Percentiles rank a stretch among this genome's conserved stretches.
phyloP scores from a whole-genome alignment of 2,329 filamentous ascomycete genomes.

The Thielaviopsis musarum region DNA sequence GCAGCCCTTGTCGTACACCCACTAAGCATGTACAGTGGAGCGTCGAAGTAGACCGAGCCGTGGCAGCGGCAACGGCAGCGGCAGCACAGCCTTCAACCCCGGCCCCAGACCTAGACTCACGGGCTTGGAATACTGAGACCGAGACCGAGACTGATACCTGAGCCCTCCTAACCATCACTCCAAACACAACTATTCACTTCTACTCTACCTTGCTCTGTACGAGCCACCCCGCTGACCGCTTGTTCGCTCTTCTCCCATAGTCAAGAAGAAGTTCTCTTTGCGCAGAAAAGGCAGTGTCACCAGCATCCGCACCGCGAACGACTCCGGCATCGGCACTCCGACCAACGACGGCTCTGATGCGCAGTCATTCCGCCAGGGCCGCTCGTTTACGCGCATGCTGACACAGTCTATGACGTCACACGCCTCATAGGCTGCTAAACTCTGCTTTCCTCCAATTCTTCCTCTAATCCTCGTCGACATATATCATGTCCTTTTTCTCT shows the following conservation, averaged over 20 bases:
- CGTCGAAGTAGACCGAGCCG: not conserved
- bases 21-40: not conserved
- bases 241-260: not conserved
- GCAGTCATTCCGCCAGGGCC: slow-evolving; percentile 1
- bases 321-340: slow-evolving; percentile 11
- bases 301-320: slow-evolving; percentile 8
- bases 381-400: slow-evolving; percentile 1
- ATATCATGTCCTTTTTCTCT: not conserved
- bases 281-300: slow-evolving; percentile 5
- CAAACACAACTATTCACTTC: not conserved
- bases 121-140: not conserved
- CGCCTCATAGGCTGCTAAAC: not conserved
- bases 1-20: not conserved
- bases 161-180: not conserved
- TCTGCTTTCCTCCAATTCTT: not conserved
- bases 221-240: not conserved
- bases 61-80: not conserved
- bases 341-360: slow-evolving; percentile 4
- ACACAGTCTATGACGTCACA: slow-evolving; percentile 3
- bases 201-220: not conserved
- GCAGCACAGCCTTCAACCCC: not conserved
- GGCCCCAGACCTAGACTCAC: not conserved
- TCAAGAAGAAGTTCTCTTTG: slow-evolving; percentile 12
- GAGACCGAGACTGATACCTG: not conserved
- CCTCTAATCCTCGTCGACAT: too few species aligned